Conservation (phyloP, 371 early-diverging fungal species). For the Mucor sp. region DNA sequence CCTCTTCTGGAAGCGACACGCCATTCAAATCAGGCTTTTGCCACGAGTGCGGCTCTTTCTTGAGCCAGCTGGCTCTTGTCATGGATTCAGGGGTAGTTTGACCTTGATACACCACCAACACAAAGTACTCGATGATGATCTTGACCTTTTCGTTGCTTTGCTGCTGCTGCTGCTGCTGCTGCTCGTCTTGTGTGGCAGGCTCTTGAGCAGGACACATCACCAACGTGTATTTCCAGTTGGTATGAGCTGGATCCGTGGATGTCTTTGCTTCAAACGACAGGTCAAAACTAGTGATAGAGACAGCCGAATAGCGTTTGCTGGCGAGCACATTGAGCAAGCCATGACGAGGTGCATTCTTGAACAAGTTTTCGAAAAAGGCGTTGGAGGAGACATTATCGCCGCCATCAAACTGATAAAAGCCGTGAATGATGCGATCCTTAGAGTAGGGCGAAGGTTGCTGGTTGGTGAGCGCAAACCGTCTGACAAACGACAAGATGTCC, state of each 20-base stretch:
- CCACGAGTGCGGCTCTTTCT: not conserved
- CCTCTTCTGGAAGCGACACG: constrained; percentile 26
- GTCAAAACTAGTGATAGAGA: constrained; percentile 32
- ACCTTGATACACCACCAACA: constrained; percentile 38
- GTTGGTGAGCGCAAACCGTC: constrained; percentile 58
- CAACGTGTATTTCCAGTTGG: constrained; percentile 42
- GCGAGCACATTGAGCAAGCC: constrained; percentile 46
- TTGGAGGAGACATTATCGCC: constrained; percentile 17
- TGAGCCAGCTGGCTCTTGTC: constrained; percentile 22
- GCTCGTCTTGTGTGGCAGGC: not conserved
- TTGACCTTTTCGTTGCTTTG: not conserved
- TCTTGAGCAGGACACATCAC: constrained; percentile 25
- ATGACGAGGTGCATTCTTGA: constrained; percentile 71
- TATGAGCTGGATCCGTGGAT: not conserved
- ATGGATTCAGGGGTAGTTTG: constrained; percentile 20
- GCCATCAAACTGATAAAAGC: constrained; percentile 49
- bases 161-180: too few species aligned
- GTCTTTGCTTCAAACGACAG: constrained; percentile 21
- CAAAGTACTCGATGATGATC: constrained; percentile 38
- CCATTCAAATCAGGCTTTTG: constrained; percentile 5
- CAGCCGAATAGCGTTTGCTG: constrained; percentile 24
- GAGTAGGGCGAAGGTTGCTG: constrained; percentile 64
- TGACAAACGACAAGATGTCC: constrained; percentile 61
- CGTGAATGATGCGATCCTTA: constrained; percentile 60
- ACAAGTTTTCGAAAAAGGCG: constrained; percentile 69